These are phyloP conservation scores for Picea sitchensis DNA, from an alignment of 75 land plant species.

Conservation along the genomic window DNA sequence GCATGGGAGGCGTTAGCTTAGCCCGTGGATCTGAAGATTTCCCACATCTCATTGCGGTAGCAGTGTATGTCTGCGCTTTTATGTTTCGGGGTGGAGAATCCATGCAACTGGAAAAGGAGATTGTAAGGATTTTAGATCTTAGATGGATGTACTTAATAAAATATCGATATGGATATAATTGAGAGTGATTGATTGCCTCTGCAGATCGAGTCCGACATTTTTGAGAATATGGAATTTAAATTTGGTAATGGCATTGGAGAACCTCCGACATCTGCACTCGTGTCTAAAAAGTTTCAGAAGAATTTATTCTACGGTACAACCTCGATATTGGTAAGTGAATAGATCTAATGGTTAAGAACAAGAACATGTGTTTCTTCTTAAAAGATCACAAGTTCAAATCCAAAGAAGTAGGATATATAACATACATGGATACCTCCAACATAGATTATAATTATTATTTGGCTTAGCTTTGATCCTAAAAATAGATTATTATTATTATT, in stretches of 20 bases:
- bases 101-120: not conserved
- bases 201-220: not conserved
- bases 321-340: not conserved
- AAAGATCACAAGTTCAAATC: no score
- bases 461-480: no score
- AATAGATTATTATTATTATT: no score
- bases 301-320: not conserved
- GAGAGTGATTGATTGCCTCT: not conserved
- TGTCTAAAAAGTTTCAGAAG: not conserved
- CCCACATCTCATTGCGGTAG: not conserved
- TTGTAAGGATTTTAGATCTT: no score
- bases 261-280: not conserved
- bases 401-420: no score
- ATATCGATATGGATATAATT: no score
- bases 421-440: no score
- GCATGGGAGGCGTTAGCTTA: no score
- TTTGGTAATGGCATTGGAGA: not conserved
- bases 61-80: not conserved
- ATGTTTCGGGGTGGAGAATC: slow-evolving; percentile 1
- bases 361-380: no score
- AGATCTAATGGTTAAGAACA: no score
- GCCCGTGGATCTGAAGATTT: not conserved
- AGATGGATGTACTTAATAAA: no score
- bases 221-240: not conserved
- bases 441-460: no score